phyloP scores from a whole-genome alignment of 73 alveolate genomes.

The Effrenium voratum region DNA sequence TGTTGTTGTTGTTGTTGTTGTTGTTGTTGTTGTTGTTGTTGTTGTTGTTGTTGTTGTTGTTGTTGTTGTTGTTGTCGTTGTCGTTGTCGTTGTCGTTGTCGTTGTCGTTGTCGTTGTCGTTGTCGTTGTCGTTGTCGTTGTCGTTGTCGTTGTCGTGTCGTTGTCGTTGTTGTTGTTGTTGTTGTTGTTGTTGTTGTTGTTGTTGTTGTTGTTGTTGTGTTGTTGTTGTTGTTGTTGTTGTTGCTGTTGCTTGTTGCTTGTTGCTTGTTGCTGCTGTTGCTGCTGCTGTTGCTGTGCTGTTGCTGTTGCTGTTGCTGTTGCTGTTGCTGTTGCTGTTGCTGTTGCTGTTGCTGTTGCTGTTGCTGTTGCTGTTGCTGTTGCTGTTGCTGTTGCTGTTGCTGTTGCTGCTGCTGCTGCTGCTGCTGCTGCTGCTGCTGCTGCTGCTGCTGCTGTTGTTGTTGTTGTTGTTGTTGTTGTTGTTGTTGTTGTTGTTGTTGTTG shows the following conservation, averaged over 20 bases:
- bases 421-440: conserved; percentile 4
- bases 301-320: neutral
- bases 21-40: too few relatives aligned
- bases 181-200: too few relatives aligned
- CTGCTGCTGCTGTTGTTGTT: conserved; percentile 16
- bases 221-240: neutral
- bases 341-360: neutral
- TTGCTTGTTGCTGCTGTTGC: neutral
- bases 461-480: conserved; percentile 15
- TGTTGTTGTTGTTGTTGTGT: neutral
- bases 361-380: conserved; percentile 5
- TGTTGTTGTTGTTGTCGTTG: neutral
- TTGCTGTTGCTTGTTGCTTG: neutral
- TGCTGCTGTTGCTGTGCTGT: neutral
- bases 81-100: neutral
- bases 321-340: neutral
- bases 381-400: neutral
- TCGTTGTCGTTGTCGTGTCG: neutral
- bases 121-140: neutral
- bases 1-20: too few relatives aligned
- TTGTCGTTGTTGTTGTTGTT: neutral
- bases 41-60: too few relatives aligned
- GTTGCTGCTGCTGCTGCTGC: neutral
- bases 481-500: conserved; percentile 8
- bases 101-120: neutral